Base-by-base conservation (phyloP, 352 stramenopile species). In the Aphanomyces invadans region DNA sequence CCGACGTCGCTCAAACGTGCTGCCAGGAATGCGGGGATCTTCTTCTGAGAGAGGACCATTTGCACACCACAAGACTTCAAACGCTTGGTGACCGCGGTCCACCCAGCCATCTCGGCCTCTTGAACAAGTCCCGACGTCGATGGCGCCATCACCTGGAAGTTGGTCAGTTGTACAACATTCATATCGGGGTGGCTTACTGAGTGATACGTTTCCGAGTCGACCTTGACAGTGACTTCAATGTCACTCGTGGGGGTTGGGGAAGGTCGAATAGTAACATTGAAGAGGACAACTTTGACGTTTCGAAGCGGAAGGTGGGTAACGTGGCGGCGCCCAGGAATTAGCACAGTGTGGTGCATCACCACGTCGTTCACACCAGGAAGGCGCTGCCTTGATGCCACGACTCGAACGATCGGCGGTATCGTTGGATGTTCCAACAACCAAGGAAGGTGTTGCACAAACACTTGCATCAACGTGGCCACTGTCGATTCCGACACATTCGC, bases 41-140 rank as follows among this genome's bases (percentile, higher is more conserved):
- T 62, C 53, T 48, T 62, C 21, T 62, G 53, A n/a, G 53, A 62
- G 4, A 62, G 53, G 15, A 62, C 53, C 28, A 62, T 29, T 9
- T 44, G 11, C 17, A 62, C 53, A 12, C 53, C 29, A 31, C 21
- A 48, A 26, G n/a, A 15, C 3, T 44, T 4, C 26, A 62, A 46
- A 21, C 25, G 31, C 3, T 17, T 36, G 17, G 53, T 10, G 3
- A 46, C 9, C 29, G 17, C 5, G 17, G 17, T 17, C 53, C 53
- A 62, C 10, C 17, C 33, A 11, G 21, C 5, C 53, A 44, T 17
- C 3, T 44, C 31, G 23, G 29, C 53, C n/a, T 62, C 53, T 25
- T 52, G 12, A 19, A 25, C 9, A 5, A 52, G 9, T 57, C 19
- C 29, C 10, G 29, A 11, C 4, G 25, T 33, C 25, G 49, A 57